Conservation (phyloP, 345 rosid genomes). For the Acer negundo region DNA sequence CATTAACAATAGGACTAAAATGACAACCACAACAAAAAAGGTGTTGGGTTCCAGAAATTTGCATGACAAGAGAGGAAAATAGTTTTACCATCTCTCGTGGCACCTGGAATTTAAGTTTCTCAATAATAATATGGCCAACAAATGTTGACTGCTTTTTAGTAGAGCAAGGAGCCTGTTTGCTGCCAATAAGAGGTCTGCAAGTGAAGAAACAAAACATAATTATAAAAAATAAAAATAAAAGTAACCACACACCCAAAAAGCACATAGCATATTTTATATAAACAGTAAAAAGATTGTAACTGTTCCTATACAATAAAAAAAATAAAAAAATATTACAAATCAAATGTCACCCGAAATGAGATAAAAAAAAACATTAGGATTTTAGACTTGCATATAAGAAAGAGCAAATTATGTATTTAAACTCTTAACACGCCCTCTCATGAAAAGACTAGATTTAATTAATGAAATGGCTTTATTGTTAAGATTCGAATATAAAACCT, state of each 20-base stretch:
- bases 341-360: background rate
- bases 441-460: too few relatives aligned
- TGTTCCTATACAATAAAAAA: background rate
- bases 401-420: too few relatives aligned
- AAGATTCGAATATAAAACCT: background rate
- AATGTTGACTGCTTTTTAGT: conserved; percentile 49
- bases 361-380: background rate
- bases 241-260: background rate
- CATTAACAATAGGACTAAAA: background rate
- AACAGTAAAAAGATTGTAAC: background rate
- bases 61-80: conserved; percentile 6
- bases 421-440: too few relatives aligned
- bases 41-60: background rate
- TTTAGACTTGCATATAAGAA: background rate
- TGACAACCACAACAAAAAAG: background rate
- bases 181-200: conserved; percentile 79
- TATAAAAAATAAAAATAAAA: background rate
- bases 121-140: conserved; percentile 65
- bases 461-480: background rate
- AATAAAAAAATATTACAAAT: background rate
- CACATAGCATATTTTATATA: background rate
- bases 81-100: conserved; percentile 57
- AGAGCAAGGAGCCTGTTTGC: conserved; percentile 51
- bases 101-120: conserved; percentile 41
- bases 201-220: conserved; percentile 5